phyloP scores from a whole-genome alignment of 202 grass and related monocot species.

The Hordeum pubiflorum region DNA sequence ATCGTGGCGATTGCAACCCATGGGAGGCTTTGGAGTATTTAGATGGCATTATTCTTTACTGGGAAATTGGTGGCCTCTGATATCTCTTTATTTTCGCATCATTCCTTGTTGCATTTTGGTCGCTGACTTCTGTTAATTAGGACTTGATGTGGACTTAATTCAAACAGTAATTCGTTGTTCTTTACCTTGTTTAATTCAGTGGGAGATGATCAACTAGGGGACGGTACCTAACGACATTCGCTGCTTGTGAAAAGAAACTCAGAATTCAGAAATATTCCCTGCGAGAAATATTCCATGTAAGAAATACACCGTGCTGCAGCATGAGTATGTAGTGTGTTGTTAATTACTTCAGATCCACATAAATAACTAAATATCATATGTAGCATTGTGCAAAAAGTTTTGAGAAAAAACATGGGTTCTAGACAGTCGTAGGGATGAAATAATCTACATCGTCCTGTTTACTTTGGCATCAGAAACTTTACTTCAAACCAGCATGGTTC shows the following conservation, averaged over 20 bases:
- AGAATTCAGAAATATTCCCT: background rate
- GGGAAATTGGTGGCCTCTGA: slow-evolving; percentile 28
- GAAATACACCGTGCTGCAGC: background rate
- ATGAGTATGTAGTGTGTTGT: background rate
- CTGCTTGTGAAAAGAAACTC: background rate
- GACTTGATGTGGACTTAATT: slow-evolving; percentile 44
- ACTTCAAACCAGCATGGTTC: background rate
- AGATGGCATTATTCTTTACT: slow-evolving; percentile 37
- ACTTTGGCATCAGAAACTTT: background rate
- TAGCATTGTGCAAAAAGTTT: background rate
- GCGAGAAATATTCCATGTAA: background rate
- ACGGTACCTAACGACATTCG: slow-evolving; percentile 16
- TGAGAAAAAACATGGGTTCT: background rate
- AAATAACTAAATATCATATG: background rate
- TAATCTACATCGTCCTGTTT: background rate
- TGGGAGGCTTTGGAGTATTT: slow-evolving; percentile 28
- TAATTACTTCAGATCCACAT: background rate
- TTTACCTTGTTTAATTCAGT: slow-evolving; percentile 23
- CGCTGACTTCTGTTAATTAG: slow-evolving; percentile 35
- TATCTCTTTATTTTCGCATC: slow-evolving; percentile 38
- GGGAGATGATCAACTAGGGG: slow-evolving; percentile 26
- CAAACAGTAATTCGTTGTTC: slow-evolving; percentile 18
- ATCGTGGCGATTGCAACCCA: slow-evolving; percentile 23
- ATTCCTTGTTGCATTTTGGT: slow-evolving; percentile 30
- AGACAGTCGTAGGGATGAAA: background rate